Evolutionary conservation across 164 flowering plant species (phyloP).

Genomic region (Echeveria elegans): DNA sequence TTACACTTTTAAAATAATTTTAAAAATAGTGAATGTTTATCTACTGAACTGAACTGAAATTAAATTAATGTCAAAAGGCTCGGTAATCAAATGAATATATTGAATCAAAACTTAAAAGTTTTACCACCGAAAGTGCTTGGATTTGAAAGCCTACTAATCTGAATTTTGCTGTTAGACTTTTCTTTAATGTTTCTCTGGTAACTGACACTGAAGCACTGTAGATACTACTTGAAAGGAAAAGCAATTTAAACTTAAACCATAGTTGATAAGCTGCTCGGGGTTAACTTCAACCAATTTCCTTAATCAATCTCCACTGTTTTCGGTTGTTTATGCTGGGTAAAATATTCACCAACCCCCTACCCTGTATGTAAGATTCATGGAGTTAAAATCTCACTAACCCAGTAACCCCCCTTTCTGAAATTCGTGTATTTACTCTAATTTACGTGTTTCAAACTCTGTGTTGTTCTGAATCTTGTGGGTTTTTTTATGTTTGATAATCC

Average conservation of each 20-base stretch:
- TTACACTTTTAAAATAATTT: too few species aligned
- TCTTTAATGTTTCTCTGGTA: not conserved
- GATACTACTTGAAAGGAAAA: not conserved
- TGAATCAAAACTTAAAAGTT: not conserved
- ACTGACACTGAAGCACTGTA: not conserved
- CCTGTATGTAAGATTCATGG: not conserved
- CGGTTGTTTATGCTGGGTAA: not conserved
- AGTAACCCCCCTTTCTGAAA: not conserved
- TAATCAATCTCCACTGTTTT: not conserved
- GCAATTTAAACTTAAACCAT: not conserved
- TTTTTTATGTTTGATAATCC: not conserved
- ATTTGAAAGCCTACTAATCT: not conserved
- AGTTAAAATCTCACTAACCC: not conserved
- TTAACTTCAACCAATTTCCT: not conserved
- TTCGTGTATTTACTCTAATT: not conserved
- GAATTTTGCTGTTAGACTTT: not conserved
- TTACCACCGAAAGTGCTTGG: not conserved
- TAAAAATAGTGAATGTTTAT: too few species aligned
- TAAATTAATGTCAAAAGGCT: too few species aligned
- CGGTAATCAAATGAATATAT: too few species aligned
- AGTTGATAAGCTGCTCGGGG: not conserved
- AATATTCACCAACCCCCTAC: not conserved
- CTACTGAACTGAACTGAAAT: too few species aligned
- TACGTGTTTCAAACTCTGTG: not conserved
- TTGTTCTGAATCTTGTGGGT: not conserved